phyloP scores from a whole-genome alignment of 2,329 filamentous ascomycete genomes.

The Fusarium devonianum region DNA sequence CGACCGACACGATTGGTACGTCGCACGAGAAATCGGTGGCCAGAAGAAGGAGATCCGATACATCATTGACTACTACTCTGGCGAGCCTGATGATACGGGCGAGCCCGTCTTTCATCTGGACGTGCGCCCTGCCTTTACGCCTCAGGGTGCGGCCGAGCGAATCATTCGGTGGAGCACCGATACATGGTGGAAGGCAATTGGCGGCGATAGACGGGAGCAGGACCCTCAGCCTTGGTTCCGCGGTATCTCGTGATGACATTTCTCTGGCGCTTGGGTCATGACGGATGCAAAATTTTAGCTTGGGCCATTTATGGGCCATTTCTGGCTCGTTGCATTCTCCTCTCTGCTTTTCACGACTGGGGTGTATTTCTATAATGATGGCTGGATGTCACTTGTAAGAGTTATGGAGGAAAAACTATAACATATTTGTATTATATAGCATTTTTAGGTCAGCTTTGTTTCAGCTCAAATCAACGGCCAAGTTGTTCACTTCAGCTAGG shows the following conservation, averaged over 20 bases:
- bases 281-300: conserved; percentile 20
- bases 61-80: conserved; percentile 96
- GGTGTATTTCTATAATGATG: conserved; percentile 43
- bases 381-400: conserved; percentile 37
- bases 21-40: conserved; percentile 75
- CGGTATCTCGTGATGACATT: conserved; percentile 23
- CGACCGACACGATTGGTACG: conserved; percentile 97
- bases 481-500: conserved; percentile 59
- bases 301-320: conserved; percentile 7
- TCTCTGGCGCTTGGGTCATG: conserved; percentile 22
- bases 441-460: conserved; percentile 2
- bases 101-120: conserved; percentile 97
- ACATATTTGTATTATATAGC: conserved; percentile 29
- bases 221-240: conserved; percentile 48
- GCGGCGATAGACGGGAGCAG: conserved; percentile 67
- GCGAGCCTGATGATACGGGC: conserved; percentile 79
- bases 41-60: conserved; percentile 82
- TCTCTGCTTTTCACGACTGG: conserved; percentile 35
- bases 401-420: conserved; percentile 8
- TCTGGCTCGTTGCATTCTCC: conserved; percentile 35
- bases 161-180: conserved; percentile 90
- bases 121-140: conserved; percentile 87
- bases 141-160: conserved; percentile 80
- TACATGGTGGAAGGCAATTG: conserved; percentile 89
- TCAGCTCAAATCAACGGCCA: conserved; percentile 43